Conservation (phyloP, 306 rosid genomes). For the Castanea mollissima region DNA sequence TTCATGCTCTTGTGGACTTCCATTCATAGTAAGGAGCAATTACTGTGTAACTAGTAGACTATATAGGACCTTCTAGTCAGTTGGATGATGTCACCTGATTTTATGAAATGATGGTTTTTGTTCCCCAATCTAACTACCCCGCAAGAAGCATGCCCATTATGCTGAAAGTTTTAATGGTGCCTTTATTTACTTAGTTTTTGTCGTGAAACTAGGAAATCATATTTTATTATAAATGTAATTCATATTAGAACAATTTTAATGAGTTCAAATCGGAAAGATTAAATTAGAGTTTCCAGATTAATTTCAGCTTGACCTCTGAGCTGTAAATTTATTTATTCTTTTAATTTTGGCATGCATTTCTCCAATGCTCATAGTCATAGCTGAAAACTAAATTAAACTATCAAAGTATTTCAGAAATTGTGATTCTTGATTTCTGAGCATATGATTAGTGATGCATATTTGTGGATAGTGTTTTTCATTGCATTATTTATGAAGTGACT, state of each 20-base stretch:
- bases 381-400: not conserved
- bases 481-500: slow-evolving; percentile 33
- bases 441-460: not conserved
- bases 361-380: not conserved
- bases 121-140: no score
- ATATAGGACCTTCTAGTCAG: no score
- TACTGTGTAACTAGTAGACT: no score
- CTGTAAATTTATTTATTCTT: not conserved
- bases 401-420: not conserved
- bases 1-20: no score
- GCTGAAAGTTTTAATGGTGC: no score
- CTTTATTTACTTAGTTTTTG: no score
- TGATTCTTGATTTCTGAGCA: not conserved
- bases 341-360: not conserved
- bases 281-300: not conserved
- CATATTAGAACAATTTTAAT: not conserved
- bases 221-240: not conserved
- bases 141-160: no score
- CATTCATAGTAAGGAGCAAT: no score
- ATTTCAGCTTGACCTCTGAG: not conserved
- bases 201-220: no score
- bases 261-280: not conserved
- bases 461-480: not conserved
- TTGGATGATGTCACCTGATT: no score
- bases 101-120: no score